Conservation (phyloP, 768 basidiomycete species). For the Chlorophyllum brunneum region DNA sequence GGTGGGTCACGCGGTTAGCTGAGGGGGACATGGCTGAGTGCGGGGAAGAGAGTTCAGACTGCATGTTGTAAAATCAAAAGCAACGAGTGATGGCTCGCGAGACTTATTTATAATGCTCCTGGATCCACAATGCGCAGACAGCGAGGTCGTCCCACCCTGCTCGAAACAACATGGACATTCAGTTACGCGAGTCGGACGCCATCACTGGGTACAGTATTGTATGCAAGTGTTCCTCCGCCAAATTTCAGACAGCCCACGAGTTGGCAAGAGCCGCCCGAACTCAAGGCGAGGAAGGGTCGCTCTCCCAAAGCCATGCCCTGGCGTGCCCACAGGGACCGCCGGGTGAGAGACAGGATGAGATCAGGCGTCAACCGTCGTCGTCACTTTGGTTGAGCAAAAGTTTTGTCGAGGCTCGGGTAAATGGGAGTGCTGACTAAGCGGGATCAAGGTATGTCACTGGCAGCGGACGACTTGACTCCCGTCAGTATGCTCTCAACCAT, state of each 20-base stretch:
- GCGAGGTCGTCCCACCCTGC: slow-evolving; percentile 1
- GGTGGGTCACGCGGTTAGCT: slow-evolving; percentile 15
- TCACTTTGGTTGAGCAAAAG: slow-evolving; percentile 51
- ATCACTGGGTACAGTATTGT: too few relatives aligned
- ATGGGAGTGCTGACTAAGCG: slow-evolving; percentile 42
- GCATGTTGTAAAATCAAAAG: slow-evolving; percentile 17
- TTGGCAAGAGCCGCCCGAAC: slow-evolving; percentile 59
- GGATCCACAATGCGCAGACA: slow-evolving; percentile 1
- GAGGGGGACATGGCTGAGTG: slow-evolving; percentile 24
- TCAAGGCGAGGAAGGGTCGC: slow-evolving; percentile 63
- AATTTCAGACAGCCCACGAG: slow-evolving; percentile 74
- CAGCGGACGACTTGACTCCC: too few relatives aligned
- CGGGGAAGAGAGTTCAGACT: slow-evolving; percentile 16
- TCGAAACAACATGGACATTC: slow-evolving; percentile 10
- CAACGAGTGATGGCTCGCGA: slow-evolving; percentile 20
- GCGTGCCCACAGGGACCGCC: slow-evolving; percentile 27
- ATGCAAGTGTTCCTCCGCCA: slow-evolving; percentile 68
- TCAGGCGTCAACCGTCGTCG: slow-evolving; percentile 67
- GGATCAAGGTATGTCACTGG: not conserved
- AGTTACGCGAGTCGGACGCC: too few relatives aligned
- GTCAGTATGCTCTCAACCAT: slow-evolving; percentile 62
- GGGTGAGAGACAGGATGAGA: slow-evolving; percentile 73
- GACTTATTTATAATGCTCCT: slow-evolving; percentile 18
- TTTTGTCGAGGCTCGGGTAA: slow-evolving; percentile 4
- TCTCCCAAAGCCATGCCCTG: slow-evolving; percentile 63